These are phyloP conservation scores for Pulicaria dysenterica DNA, from an alignment of 129 eudicot species.

Conservation along the genomic window DNA sequence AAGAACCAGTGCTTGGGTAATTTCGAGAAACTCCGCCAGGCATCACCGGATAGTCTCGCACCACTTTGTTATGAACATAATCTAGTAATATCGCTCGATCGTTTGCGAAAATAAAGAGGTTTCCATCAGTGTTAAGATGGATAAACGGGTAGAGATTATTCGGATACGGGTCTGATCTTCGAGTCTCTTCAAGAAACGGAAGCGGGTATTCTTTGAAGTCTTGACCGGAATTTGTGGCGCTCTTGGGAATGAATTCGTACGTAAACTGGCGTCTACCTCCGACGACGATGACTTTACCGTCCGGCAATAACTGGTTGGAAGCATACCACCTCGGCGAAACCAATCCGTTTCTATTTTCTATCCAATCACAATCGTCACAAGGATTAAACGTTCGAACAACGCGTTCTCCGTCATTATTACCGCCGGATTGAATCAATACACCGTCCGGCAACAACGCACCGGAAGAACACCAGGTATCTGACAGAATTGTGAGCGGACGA, in stretches of 20 bases:
- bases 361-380: constrained; percentile 50
- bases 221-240: constrained; percentile 1
- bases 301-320: constrained; percentile 49
- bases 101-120: constrained; percentile 44
- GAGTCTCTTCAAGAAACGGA: constrained; percentile 41
- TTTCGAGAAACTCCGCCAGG: constrained; percentile 45
- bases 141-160: constrained; percentile 50
- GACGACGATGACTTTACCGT: constrained; percentile 42
- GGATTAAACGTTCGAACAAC: constrained; percentile 44
- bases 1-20: constrained; percentile 51
- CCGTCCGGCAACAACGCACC: constrained; percentile 49
- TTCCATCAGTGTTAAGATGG: constrained; percentile 43
- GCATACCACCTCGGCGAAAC: constrained; percentile 51
- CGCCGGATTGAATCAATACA: constrained; percentile 48
- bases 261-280: constrained; percentile 46
- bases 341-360: constrained; percentile 28
- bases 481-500: constrained; percentile 46
- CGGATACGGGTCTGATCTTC: constrained; percentile 23
- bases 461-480: constrained; percentile 58
- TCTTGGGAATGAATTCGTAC: constrained; percentile 46
- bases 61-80: constrained; percentile 31
- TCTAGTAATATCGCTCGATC: constrained; percentile 43
- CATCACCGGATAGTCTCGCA: constrained; percentile 38
- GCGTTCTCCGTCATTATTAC: constrained; percentile 42
- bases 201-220: constrained; percentile 10